A percentile compares a stretch with the other conserved stretches of the same genome.
Conservation (phyloP, 2,329 filamentous ascomycete genomes). For the Diaporthe sp. region DNA sequence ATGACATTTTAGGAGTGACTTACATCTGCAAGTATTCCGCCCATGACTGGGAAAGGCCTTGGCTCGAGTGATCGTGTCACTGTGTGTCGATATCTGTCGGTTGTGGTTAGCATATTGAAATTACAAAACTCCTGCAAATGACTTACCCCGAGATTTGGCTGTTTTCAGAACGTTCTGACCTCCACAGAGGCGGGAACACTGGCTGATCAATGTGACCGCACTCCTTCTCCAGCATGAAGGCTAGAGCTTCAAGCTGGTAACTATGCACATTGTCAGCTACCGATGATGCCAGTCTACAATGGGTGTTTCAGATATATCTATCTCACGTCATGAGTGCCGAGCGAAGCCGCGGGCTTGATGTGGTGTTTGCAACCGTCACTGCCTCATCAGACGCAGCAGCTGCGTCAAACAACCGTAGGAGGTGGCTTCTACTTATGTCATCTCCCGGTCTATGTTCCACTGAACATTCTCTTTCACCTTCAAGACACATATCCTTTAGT, state of each 20-base stretch:
- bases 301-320: not conserved
- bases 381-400: not conserved
- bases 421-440: not conserved
- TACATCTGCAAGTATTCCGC: not conserved
- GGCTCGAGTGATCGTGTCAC: not conserved
- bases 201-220: not conserved
- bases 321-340: not conserved
- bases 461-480: not conserved
- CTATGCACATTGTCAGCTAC: not conserved
- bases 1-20: no score
- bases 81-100: not conserved
- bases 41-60: not conserved
- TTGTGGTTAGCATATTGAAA: not conserved
- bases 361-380: no score
- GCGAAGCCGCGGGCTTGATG: not conserved
- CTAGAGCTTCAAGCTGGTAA: not conserved
- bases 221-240: slow-evolving; percentile 24
- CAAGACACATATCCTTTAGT: not conserved
- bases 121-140: not conserved
- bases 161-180: not conserved
- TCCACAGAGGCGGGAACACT: not conserved
- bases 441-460: not conserved
- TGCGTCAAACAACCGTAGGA: not conserved
- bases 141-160: not conserved
- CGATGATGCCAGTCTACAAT: no score